Evolutionary conservation across 2,329 filamentous ascomycete genomes (phyloP), one percentile per base, ranked within the genome.

Genomic region (Calonectria henricotiae): DNA sequence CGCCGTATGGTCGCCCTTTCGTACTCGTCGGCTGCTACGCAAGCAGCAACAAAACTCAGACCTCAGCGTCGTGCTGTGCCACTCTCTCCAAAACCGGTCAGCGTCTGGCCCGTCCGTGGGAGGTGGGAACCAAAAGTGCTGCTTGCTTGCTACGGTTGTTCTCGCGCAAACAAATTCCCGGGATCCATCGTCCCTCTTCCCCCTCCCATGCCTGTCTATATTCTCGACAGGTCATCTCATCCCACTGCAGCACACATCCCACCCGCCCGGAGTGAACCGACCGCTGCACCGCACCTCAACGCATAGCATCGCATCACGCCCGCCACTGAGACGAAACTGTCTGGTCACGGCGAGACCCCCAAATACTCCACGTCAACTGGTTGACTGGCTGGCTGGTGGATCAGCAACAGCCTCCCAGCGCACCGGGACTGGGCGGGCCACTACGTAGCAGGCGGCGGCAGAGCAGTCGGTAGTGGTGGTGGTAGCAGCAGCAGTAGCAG

Each of bases 61-160:
- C 62, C 54, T 67, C 54, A 43, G 35, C 51, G 35, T 60, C 55
- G 62, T 55, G 67, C 47, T 66, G 67, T 69, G 67, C 44, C 62
- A 65, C 62, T 55, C 67, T 15, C 67, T 65, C 62, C 51, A 62
- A 58, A 66, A 66, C 67, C 67, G 62, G 62, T 69, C 67, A 69
- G 55, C 55, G 37, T 61, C 67, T 69, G 32, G 51, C 41, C 49
- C 47, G 27, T 51, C n/a, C 30, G 41, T 61, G 41, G 25, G 17
- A 58, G 27, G 62, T 65, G 67, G 62, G 61, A 68, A 51, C 62
- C 61, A 44, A 65, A n/a, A 51, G n/a, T 39, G 23, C 62, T 47
- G 41, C 55, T 30, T 27, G 25, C 35, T 41, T 63, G 49, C 47
- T 39, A 32, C 25, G 35, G 11, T 51, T 49, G 46, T 41, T 49